A percentile compares a stretch with the other conserved stretches of the same genome.
Evolutionary conservation across 2,329 filamentous ascomycete species (phyloP).

Genomic region (Pyrenophora tritici-repentis): DNA sequence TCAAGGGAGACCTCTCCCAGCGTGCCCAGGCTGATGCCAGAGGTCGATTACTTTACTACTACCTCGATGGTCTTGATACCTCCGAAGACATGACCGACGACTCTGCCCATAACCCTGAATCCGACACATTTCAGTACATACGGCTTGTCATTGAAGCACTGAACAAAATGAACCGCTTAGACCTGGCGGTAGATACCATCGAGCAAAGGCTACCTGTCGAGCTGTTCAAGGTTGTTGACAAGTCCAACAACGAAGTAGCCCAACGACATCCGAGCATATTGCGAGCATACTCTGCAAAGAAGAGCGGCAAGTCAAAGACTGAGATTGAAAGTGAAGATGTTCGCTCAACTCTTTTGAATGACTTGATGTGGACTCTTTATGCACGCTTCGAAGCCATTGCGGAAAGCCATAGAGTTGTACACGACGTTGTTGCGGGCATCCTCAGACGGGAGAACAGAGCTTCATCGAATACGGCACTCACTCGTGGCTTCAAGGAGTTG

Average conservation of each 20-base stretch:
- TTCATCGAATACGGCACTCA: constrained; percentile 64
- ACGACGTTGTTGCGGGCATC: constrained; percentile 88
- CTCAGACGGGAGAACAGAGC: constrained; percentile 75
- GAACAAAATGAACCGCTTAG: constrained; percentile 85
- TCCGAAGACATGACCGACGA: constrained; percentile 73
- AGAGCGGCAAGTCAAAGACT: constrained; percentile 64
- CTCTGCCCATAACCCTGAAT: constrained; percentile 88
- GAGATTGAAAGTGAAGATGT: constrained; percentile 70
- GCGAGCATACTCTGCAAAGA: constrained; percentile 56
- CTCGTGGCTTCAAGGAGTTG: constrained; percentile 90
- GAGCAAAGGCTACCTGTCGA: constrained; percentile 94
- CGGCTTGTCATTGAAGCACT: constrained; percentile 84
- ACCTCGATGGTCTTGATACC: constrained; percentile 62
- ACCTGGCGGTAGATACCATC: constrained; percentile 84
- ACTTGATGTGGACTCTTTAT: constrained; percentile 89
- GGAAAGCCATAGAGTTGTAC: constrained; percentile 90
- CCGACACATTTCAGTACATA: constrained; percentile 94
- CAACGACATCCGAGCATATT: constrained; percentile 87
- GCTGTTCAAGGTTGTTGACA: constrained; percentile 89
- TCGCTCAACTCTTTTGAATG: constrained; percentile 83
- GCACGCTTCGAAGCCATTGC: constrained; percentile 97
- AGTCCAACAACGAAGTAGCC: constrained; percentile 92
- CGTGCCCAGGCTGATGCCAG: constrained; percentile 47
- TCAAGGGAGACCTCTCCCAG: constrained; percentile 47
- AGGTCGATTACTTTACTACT: constrained; percentile 61